These are phyloP conservation scores for Gardenia jasminoides DNA, from an alignment of 257 asterid genomes.

Conservation along the genomic window DNA sequence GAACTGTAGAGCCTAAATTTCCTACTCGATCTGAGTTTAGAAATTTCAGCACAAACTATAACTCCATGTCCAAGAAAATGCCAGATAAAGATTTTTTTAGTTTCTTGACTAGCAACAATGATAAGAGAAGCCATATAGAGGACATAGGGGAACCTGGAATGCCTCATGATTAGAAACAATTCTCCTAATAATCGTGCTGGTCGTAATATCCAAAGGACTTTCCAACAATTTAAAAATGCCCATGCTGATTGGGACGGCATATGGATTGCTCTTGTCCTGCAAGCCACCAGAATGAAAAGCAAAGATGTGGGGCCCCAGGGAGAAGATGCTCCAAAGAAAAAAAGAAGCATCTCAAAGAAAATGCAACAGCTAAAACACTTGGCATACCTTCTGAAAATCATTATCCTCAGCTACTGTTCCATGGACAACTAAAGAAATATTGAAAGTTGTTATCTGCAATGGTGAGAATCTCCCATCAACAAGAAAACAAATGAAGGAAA, in stretches of 20 bases:
- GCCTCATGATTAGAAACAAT: constrained; percentile 91
- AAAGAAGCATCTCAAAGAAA: not conserved
- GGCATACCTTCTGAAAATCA: constrained; percentile 75
- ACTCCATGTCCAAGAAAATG: not conserved
- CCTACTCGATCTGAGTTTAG: not conserved
- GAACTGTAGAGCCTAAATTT: not conserved
- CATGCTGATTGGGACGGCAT: constrained; percentile 65
- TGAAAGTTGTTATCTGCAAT: constrained; percentile 78
- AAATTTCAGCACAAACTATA: not conserved
- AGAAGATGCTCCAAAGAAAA: not conserved
- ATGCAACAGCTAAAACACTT: constrained; percentile 7
- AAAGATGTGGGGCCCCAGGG: not conserved
- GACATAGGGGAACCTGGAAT: constrained; percentile 58
- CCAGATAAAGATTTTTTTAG: not conserved
- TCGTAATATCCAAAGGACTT: constrained; percentile 87
- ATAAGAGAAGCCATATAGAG: not conserved
- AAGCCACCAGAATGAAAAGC: constrained; percentile 9
- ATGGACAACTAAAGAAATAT: constrained; percentile 82
- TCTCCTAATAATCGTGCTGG: constrained; percentile 91
- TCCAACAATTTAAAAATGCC: constrained; percentile 69
- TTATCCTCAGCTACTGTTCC: constrained; percentile 83
- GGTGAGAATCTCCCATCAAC: constrained; percentile 4
- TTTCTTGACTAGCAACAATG: not conserved
- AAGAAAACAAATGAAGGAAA: not conserved
- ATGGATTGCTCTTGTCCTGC: constrained; percentile 71